These are phyloP conservation scores for Geotrichum klebahnii DNA, from an alignment of 1,139 yeast species.

Conservation along the genomic window DNA sequence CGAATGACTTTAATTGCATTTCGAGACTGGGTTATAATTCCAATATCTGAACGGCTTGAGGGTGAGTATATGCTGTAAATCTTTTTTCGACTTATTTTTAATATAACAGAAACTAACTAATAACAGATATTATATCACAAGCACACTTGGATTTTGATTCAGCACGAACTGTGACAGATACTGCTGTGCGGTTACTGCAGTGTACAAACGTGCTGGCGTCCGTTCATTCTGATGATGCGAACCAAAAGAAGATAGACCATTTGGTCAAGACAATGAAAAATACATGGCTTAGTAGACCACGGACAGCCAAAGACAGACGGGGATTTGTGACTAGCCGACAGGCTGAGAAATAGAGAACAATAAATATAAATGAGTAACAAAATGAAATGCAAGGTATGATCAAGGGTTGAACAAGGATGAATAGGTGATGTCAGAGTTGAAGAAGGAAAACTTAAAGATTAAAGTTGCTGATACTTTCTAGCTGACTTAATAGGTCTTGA, in stretches of 20 bases:
- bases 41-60: slow-evolving; percentile 45
- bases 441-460: slow-evolving; percentile 36
- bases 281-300: slow-evolving; percentile 34
- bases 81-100: too few species aligned
- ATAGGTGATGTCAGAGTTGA: neutral
- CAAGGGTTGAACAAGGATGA: neutral
- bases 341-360: neutral
- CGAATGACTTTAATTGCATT: slow-evolving; percentile 36
- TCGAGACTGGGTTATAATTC: slow-evolving; percentile 40
- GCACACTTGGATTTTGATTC: slow-evolving; percentile 25
- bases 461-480: slow-evolving; percentile 57
- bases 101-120: slow-evolving; percentile 2
- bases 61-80: slow-evolving; percentile 8
- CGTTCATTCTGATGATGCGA: slow-evolving; percentile 49
- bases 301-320: slow-evolving; percentile 36
- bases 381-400: slow-evolving; percentile 2
- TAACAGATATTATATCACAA: slow-evolving; percentile 11
- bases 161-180: slow-evolving; percentile 30
- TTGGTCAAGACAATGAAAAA: slow-evolving; percentile 34
- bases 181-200: slow-evolving; percentile 46
- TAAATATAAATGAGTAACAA: neutral
- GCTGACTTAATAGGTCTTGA: slow-evolving; percentile 51
- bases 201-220: slow-evolving; percentile 54
- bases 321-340: slow-evolving; percentile 28
- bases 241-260: slow-evolving; percentile 52